Evolutionary conservation across 2,329 filamentous ascomycete species (phyloP), one percentile per base, ranked within the genome.

Genomic region (Trichoderma guizhouense): DNA sequence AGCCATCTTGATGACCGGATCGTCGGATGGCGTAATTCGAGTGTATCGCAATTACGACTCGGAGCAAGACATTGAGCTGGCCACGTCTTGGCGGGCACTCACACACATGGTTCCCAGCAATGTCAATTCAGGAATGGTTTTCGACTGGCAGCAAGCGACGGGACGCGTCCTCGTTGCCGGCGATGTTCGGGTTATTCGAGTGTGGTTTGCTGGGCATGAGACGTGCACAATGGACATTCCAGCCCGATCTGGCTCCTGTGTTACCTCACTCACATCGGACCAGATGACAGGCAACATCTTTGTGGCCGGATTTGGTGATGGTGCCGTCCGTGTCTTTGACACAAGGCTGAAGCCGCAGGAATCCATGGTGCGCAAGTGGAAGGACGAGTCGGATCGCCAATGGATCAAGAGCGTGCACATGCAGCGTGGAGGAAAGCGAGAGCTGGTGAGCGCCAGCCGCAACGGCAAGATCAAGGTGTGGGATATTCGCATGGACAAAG

Each of bases 91-190:
- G 90, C 90, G 96, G 61, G 96, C 96, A 5, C 83, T 99, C 72
- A 97, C 94, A 14, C 94, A 99, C 82, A 92, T 98, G 79, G 92
- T 98, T 7, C 94, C 95, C 5, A 97, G 93, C 80, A 97, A 95
- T 77, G 92, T 95, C 78, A 97, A 97, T 80, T 95, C 95, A 1
- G 96, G 96, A 26, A 92, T 99, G 82, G 95, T 98, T 30, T 97
- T 98, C 79, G 95, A 99, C 81, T 99, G 96, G 96, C 95, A 98
- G 80, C 96, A 99, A 83, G 95, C 97, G n/a, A 93, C 94, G 76
- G 96, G 96, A 8, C 93, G 94, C 73, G 91, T 97, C 8, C 87
- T 99, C n/a, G 96, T 98, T 36, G 96, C 96, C 12, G 96, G 96
- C 58, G 96, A 99, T 79, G 94, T 98, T 69, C 93, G 96, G 72